A percentile compares a stretch with the other conserved stretches of the same genome.
These are phyloP conservation scores for Herpetospermum pedunculosum DNA, from an alignment of 306 rosid species.

Conservation along the genomic window DNA sequence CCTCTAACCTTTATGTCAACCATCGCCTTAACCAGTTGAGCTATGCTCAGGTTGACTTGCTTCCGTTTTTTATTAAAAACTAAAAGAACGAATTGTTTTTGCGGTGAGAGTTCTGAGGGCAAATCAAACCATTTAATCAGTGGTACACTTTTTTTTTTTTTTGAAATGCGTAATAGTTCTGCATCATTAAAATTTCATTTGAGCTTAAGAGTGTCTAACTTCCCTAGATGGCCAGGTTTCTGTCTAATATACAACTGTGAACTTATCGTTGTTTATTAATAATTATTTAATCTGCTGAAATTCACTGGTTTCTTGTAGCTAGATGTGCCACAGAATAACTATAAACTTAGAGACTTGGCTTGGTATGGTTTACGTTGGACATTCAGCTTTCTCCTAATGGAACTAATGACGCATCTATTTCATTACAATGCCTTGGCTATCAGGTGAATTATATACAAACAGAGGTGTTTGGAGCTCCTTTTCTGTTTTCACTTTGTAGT, in stretches of 20 bases:
- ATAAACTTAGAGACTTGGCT: slow-evolving; percentile 33
- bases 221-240: background rate
- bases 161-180: background rate
- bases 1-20: too few relatives aligned
- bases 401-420: slow-evolving; percentile 69
- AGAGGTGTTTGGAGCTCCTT: background rate
- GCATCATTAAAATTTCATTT: background rate
- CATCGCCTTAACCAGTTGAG: too few relatives aligned
- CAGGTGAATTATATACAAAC: slow-evolving; percentile 38
- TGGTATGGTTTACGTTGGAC: slow-evolving; percentile 69
- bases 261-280: background rate
- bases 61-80: too few relatives aligned
- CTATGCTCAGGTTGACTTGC: too few relatives aligned
- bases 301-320: slow-evolving; percentile 39
- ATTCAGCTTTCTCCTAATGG: slow-evolving; percentile 62
- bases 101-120: background rate
- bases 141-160: background rate
- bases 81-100: background rate
- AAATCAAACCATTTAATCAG: background rate
- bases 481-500: slow-evolving; percentile 11
- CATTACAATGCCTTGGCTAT: slow-evolving; percentile 82
- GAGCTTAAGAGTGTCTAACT: background rate
- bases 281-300: background rate
- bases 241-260: background rate
- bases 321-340: slow-evolving; percentile 52